These are phyloP conservation scores for Aspergillus panamensis DNA, from an alignment of 495 filamentous ascomycete species.

Conservation along the genomic window DNA sequence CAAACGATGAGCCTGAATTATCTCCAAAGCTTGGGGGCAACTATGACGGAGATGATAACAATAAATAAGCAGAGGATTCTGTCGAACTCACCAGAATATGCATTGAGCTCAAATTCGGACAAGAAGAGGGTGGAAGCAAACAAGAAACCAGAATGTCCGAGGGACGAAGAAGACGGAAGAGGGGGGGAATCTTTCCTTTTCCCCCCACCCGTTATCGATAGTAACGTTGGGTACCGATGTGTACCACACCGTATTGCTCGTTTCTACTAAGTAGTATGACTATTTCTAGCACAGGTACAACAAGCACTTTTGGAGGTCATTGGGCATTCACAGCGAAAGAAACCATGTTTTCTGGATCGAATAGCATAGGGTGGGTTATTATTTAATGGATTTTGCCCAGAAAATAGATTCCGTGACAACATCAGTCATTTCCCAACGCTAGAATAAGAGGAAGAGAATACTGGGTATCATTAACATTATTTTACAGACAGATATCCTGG, in stretches of 20 bases:
- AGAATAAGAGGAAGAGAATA: not conserved
- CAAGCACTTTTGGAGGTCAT: too few species aligned
- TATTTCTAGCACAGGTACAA: too few species aligned
- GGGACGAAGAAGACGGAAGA: conserved; percentile 5
- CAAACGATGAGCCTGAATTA: not conserved
- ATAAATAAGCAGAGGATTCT: not conserved
- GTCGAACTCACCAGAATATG: conserved; percentile 41
- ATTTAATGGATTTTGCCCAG: too few species aligned
- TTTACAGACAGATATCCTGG: not conserved
- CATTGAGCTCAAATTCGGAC: conserved; percentile 30
- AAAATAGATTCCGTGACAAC: too few species aligned
- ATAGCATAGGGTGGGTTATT: too few species aligned
- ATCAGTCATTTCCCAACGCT: not conserved
- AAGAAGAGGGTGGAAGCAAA: conserved; percentile 6
- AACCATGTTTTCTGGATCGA: too few species aligned
- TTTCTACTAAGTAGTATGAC: too few species aligned
- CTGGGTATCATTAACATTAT: not conserved
- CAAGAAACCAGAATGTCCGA: not conserved
- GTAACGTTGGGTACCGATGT: conserved; percentile 7
- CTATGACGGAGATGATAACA: not conserved
- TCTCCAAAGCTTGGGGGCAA: not conserved
- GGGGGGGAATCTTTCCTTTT: conserved; percentile 7
- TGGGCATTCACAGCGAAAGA: too few species aligned
- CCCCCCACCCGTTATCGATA: conserved; percentile 24
- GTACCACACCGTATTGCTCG: not conserved